Percentiles rank a stretch among this genome's conserved stretches.
Evolutionary conservation across 495 filamentous ascomycete genomes (phyloP).

Genomic region (Aspergillus bertholletiae): DNA sequence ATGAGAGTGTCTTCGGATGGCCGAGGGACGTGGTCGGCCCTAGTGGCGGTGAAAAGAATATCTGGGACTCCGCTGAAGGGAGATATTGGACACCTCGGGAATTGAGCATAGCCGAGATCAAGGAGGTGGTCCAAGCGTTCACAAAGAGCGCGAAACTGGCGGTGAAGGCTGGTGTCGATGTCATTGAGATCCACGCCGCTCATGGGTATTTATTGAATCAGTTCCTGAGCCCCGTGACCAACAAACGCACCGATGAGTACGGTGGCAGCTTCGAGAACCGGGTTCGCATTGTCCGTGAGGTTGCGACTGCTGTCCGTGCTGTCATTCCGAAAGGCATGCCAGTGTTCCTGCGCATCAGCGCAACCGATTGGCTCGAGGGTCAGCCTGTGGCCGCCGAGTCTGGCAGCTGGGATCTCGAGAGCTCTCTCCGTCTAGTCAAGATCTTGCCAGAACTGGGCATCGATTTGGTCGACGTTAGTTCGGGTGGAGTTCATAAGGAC

Average conservation of each 20-base stretch:
- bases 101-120: slow-evolving; percentile 53
- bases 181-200: slow-evolving; percentile 58
- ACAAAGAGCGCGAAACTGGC: slow-evolving; percentile 56
- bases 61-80: slow-evolving; percentile 39
- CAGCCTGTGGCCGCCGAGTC: slow-evolving; percentile 34
- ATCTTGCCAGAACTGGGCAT: slow-evolving; percentile 62
- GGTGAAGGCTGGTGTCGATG: slow-evolving; percentile 63
- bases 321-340: slow-evolving; percentile 61
- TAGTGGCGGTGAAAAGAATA: slow-evolving; percentile 43
- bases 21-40: slow-evolving; percentile 62
- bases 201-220: slow-evolving; percentile 71
- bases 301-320: slow-evolving; percentile 49
- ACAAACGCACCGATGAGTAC: slow-evolving; percentile 59
- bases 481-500: slow-evolving; percentile 59
- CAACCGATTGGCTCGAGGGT: slow-evolving; percentile 70
- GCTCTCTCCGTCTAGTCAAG: slow-evolving; percentile 60
- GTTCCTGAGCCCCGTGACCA: slow-evolving; percentile 59
- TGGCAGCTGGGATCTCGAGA: slow-evolving; percentile 62
- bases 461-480: slow-evolving; percentile 73
- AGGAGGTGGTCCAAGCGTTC: slow-evolving; percentile 59
- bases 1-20: slow-evolving; percentile 62
- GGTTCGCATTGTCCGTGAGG: slow-evolving; percentile 51
- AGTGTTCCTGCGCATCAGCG: slow-evolving; percentile 65
- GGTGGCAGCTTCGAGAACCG: slow-evolving; percentile 58
- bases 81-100: slow-evolving; percentile 35